phyloP scores from a whole-genome alignment of 139 green algal genomes.

The Choricystis sp. region DNA sequence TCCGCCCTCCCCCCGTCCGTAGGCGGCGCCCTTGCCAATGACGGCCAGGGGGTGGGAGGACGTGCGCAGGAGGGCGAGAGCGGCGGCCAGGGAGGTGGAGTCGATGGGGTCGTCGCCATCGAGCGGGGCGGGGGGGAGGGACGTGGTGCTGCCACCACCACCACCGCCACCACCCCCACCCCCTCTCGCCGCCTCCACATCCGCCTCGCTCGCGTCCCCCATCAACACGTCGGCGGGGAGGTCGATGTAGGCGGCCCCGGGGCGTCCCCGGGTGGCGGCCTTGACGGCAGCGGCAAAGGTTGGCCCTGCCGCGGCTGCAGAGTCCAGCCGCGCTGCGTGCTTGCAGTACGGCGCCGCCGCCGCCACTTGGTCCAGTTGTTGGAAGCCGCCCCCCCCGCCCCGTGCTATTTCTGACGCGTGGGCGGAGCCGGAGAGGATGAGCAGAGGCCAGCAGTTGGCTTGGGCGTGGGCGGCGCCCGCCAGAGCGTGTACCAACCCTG shows the following conservation, averaged over 20 bases:
- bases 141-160: neutral
- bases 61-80: slow-evolving; percentile 1
- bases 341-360: slow-evolving; percentile 39
- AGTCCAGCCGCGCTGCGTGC: slow-evolving; percentile 11
- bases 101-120: neutral
- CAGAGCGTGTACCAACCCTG: slow-evolving; percentile 52
- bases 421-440: slow-evolving; percentile 42
- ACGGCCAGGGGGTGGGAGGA: slow-evolving; percentile 44
- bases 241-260: slow-evolving; percentile 54
- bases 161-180: neutral
- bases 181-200: slow-evolving; percentile 10
- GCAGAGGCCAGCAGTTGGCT: slow-evolving; percentile 59
- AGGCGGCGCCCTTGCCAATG: slow-evolving; percentile 50
- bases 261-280: slow-evolving; percentile 28
- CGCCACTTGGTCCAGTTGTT: slow-evolving; percentile 64
- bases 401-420: slow-evolving; percentile 31
- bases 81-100: neutral
- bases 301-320: slow-evolving; percentile 15
- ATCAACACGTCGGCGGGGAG: slow-evolving; percentile 54
- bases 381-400: slow-evolving; percentile 64
- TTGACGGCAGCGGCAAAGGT: slow-evolving; percentile 20
- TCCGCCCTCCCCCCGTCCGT: slow-evolving; percentile 18
- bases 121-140: too few relatives aligned
- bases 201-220: neutral
- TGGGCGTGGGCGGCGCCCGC: slow-evolving; percentile 46